phyloP scores from a whole-genome alignment of 2,329 filamentous ascomycete genomes.

The Xylaria sp. region DNA sequence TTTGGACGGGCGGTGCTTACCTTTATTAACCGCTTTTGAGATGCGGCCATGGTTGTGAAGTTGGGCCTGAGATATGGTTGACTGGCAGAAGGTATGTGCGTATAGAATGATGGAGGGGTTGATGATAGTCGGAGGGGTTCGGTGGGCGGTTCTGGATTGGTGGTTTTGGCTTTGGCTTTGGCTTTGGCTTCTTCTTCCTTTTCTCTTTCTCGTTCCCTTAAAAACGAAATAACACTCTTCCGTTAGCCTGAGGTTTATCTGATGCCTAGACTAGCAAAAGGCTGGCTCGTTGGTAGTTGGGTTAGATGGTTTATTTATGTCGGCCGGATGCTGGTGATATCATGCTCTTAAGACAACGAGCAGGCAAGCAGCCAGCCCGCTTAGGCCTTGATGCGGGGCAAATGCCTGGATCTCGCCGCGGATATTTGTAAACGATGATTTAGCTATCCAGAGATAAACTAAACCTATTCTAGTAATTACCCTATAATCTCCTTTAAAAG shows the following conservation, averaged over 20 bases:
- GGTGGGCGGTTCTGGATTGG: not conserved
- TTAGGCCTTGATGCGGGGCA: not conserved
- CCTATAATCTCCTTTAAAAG: too few species aligned
- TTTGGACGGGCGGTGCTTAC: constrained; percentile 31
- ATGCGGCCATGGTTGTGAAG: constrained; percentile 34
- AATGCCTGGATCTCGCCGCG: too few species aligned
- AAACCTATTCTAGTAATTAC: too few species aligned
- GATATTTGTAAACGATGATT: too few species aligned
- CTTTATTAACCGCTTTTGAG: constrained; percentile 42
- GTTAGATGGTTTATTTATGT: not conserved
- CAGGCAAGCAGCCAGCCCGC: not conserved
- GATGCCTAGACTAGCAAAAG: too few species aligned
- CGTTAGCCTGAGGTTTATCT: too few species aligned
- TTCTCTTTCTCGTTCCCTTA: not conserved
- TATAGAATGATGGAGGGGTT: not conserved
- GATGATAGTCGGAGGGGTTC: not conserved
- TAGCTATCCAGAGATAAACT: too few species aligned
- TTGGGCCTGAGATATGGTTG: not conserved
- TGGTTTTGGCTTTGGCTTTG: not conserved
- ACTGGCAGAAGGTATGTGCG: not conserved
- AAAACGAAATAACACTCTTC: not conserved
- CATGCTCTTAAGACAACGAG: not conserved
- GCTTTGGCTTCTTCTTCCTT: not conserved
- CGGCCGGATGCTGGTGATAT: not conserved
- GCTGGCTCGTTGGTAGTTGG: not conserved